Percentiles rank a stretch among this genome's conserved stretches.
Evolutionary conservation across 139 green algal genomes (phyloP).

Genomic region (Chlamydomonas schloesseri): DNA sequence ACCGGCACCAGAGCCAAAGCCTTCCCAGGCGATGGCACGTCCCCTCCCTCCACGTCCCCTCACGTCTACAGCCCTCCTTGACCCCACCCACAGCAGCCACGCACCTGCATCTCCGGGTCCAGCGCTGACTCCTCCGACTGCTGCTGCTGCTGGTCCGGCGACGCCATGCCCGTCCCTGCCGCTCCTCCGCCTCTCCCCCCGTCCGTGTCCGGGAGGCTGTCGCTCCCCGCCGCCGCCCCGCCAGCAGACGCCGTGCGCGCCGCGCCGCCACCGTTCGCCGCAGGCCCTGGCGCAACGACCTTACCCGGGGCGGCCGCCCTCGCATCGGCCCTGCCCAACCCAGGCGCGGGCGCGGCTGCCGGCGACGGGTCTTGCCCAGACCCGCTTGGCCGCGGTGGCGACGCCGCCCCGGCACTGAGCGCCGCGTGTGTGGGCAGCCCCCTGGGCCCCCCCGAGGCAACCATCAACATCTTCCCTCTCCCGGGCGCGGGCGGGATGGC

Average conservation of each 20-base stretch:
- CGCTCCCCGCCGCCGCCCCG: neutral
- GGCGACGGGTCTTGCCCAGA: too few relatives aligned
- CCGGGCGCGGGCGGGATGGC: too few relatives aligned
- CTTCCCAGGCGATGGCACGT: too few relatives aligned
- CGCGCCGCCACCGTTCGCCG: neutral
- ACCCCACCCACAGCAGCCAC: too few relatives aligned
- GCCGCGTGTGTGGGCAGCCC: neutral
- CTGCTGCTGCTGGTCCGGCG: neutral
- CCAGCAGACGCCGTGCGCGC: neutral
- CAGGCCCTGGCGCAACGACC: neutral
- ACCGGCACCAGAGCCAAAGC: too few relatives aligned
- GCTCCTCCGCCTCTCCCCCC: neutral
- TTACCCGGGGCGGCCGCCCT: too few relatives aligned
- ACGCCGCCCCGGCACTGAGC: too few relatives aligned
- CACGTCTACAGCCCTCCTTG: too few relatives aligned
- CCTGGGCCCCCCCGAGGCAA: conserved; percentile 1
- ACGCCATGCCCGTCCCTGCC: neutral
- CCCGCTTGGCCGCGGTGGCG: too few relatives aligned
- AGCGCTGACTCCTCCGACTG: neutral
- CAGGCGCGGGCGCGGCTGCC: too few relatives aligned
- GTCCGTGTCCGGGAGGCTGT: conserved; percentile 5
- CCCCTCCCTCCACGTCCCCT: too few relatives aligned
- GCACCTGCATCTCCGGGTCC: conserved; percentile 18
- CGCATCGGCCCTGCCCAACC: too few relatives aligned
- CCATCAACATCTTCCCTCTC: neutral